Base-by-base conservation (phyloP, 768 basidiomycete genomes). In the Suillus paluster region DNA sequence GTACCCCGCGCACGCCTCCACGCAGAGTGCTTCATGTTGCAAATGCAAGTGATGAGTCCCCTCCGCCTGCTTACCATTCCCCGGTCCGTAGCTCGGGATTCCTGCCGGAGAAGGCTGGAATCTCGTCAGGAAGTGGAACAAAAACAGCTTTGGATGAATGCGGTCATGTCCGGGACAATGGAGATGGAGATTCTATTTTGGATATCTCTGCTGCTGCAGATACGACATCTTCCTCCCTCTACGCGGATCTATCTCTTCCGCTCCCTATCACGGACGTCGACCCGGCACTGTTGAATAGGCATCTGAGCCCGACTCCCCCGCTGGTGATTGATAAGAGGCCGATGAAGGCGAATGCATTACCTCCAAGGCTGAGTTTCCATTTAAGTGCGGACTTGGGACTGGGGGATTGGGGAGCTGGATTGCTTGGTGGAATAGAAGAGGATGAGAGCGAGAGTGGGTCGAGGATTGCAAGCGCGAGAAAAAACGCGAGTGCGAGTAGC, bases 321-420 rank as follows among this genome's bases (percentile, higher is more conserved):
- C 64, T 79, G 12, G 67, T 76, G 49, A 68, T 77, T 42, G 73
- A 71, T 60, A 70, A 71, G 59, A 63, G 60, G 49, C 7, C 68
- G 45, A 25, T 57, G 12, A 59, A 42, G 33, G 27, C 49, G n/a
- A 17, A 38, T 34, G 63, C 52, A 19, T 34, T 68, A 34, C 83
- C 87, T 0, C 87, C 87, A 12, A 81, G 87, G 15, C 67, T 88
- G 34, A 87, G 86, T 5, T 75, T 87, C 33, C 84, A 85, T 61
- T 77, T 78, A 39, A 55, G 25, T 38, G 17, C 54, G 11, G 81
- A 83, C 57, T 59, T 62, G 12, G 85, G 82, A 63, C 74, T 87
- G 30, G 77, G 80, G 11, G 78, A 78, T 30, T 88, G 87, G 87
- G 79, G 83, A 11, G 80, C 83, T 66, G 78, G 83, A 7, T 66